Conservation (phyloP, 768 basidiomycete genomes). For the Hirschioporus abietinus region DNA sequence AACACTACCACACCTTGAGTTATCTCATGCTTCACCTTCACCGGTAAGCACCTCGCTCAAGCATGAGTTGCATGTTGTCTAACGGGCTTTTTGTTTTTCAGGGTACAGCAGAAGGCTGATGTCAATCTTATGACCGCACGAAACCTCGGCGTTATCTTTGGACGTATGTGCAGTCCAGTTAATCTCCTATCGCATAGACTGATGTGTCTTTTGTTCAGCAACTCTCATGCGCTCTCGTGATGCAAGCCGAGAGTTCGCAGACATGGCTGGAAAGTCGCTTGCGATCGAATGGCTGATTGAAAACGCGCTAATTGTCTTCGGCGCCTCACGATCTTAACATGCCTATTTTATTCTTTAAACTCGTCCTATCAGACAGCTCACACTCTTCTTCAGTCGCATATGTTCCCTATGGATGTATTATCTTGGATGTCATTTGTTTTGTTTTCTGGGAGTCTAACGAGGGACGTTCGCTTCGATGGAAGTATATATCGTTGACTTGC, state of each 20-base stretch:
- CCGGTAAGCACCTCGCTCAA: constrained; percentile 43
- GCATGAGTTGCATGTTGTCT: constrained; percentile 10
- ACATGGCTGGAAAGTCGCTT: constrained; percentile 96
- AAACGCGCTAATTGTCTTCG: constrained; percentile 61
- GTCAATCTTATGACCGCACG: constrained; percentile 91
- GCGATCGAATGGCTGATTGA: constrained; percentile 94
- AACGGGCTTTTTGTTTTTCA: constrained; percentile 13
- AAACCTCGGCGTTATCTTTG: constrained; percentile 96
- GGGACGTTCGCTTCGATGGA: neutral
- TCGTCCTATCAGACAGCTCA: neutral
- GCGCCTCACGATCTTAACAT: constrained; percentile 4
- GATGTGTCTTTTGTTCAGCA: constrained; percentile 43
- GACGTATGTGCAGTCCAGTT: constrained; percentile 60
- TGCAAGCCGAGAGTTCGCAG: constrained; percentile 84
- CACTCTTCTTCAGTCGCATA: neutral
- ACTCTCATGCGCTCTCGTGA: constrained; percentile 91
- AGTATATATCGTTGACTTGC: neutral
- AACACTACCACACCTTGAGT: constrained; percentile 83
- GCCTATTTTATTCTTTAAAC: constrained; percentile 2
- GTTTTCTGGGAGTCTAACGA: neutral
- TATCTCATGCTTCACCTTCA: constrained; percentile 84
- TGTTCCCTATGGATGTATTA: neutral
- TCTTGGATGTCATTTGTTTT: neutral
- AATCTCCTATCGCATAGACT: neutral
- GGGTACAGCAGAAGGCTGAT: constrained; percentile 60